Base-by-base conservation (phyloP, 352 stramenopile genomes). In the Phytophthora tubulina region DNA sequence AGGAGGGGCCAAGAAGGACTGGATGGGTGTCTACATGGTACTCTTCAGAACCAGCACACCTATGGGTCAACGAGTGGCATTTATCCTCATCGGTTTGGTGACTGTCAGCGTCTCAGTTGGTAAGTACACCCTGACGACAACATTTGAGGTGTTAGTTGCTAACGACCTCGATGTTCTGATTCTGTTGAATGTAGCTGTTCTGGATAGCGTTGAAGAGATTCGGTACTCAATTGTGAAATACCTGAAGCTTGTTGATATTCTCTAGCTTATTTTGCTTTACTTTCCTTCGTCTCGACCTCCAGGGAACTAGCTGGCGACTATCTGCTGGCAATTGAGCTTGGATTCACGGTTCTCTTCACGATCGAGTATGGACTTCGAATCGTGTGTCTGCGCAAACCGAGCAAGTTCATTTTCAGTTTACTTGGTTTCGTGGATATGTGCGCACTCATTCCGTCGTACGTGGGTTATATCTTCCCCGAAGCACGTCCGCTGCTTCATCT, bases 281-380 rank as follows among this genome's bases (percentile, higher is more conserved):
- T 27, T 27, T 27, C 21, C 21, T 27, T 27, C 21, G 21, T 27
- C 21, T 27, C n/a, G 6, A 38, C 31, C 21, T 11, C 14, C 46
- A 92, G 88, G 13, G 84, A 88, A 10, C 59, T 83, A 17, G 78
- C 92, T 56, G 85, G 88, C 2, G 68, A 88, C 60, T 90, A 89
- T 38, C 41, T 96, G 55, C 64, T 96, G 14, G 74, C 73, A 30
- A 75, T 92, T 6, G 89, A 96, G 59, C 77, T 92, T 35, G 85
- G 90, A 48, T 96, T 96, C 70, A 94, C 88, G 14, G 50, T 93
- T 54, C 61, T 93, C n/a, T 96, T 96, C 59, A 86, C 86, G 5
- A 76, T 94, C 59, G 88, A 96, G 72, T 96, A 94, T 73, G 67
- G 63, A 13, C 68, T 94, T 31, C 86, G 88, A 11, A 65, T 96